Evolutionary conservation across 768 basidiomycete genomes (phyloP), one percentile per base, ranked within the genome.

Genomic region (Pleurotus sapidus): DNA sequence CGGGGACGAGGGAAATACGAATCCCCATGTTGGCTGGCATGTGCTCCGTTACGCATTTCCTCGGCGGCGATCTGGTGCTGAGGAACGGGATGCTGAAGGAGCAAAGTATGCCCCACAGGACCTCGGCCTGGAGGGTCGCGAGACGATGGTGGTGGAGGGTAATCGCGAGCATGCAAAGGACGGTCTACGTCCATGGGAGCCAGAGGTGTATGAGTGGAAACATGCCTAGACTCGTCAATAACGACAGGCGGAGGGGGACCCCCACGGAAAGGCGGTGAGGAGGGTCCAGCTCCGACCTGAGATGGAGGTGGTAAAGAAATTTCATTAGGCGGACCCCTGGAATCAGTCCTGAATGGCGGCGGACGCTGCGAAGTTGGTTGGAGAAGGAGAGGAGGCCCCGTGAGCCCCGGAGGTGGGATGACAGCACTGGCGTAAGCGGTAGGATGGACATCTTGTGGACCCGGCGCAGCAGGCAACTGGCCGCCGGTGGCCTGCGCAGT

Each of bases 361-460:
- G 51, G 51, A 5, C 84, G 82, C 57, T 75, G 75, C 46, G 66
- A 70, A 23, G 73, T 73, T 11, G 83, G 74, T 61, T 87, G 82
- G 24, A 91, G 63, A 51, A 89, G 70, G 18, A 90, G 75, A 20
- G 87, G 86, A 0, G 87, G 88, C 0, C 89, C 89, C 6, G 76
- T 75, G 12, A 91, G 74, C 5, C 86, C 84, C 1, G 84, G 83
- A 24, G 90, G 88, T 11, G 87, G 88, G 1, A 87, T 82, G 20
- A 88, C 83, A 0, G 87, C 81, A 59, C 85, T 89, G 0, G 92
- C 91, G 64, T 97, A 98, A 4, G 93, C 93, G 3, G 93, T 96
- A 1, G 95, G 95, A 65, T 98, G 95, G 0, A 98, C 95, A 64
- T 98, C 95, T 63, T 95, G 91, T 4, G 95, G 95, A 1, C 89